These are phyloP conservation scores for Cryptosporidium tyzzeri DNA, from an alignment of 169 alveolate species.

Conservation along the genomic window DNA sequence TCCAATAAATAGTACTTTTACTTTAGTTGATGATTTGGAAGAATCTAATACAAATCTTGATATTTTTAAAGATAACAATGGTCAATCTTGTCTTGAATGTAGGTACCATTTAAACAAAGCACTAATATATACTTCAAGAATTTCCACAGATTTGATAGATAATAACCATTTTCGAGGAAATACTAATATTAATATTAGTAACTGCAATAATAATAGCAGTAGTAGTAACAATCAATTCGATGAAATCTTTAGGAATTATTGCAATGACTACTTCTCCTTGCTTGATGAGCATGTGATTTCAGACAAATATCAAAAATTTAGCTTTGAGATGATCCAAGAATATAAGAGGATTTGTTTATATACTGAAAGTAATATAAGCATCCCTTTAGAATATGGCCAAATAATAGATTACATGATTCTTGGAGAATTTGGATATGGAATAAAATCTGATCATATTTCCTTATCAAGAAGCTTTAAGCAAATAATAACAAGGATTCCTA, in stretches of 20 bases:
- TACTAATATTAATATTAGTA: background rate
- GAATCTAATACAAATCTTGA: constrained; percentile 1
- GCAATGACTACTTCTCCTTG: background rate
- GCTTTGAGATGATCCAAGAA: constrained; percentile 19
- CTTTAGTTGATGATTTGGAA: constrained; percentile 14
- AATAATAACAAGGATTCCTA: background rate
- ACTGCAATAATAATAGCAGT: background rate
- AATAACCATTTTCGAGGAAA: background rate
- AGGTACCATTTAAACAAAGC: constrained; percentile 4
- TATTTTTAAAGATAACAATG: background rate
- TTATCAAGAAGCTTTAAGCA: background rate
- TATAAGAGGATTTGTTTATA: constrained; percentile 18
- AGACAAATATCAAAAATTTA: background rate
- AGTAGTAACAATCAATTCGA: background rate
- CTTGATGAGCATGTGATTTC: background rate
- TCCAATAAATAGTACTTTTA: constrained; percentile 20
- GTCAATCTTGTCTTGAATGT: constrained; percentile 20
- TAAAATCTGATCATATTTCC: background rate
- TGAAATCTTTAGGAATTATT: background rate
- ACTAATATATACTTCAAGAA: constrained; percentile 16
- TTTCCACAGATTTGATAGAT: background rate
- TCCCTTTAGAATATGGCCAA: constrained; percentile 13
- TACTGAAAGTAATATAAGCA: background rate
- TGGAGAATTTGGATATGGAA: background rate
- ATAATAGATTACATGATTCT: background rate